Evolutionary conservation across 352 stramenopile genomes (phyloP).

Genomic region (Globisporangium abappressorium): DNA sequence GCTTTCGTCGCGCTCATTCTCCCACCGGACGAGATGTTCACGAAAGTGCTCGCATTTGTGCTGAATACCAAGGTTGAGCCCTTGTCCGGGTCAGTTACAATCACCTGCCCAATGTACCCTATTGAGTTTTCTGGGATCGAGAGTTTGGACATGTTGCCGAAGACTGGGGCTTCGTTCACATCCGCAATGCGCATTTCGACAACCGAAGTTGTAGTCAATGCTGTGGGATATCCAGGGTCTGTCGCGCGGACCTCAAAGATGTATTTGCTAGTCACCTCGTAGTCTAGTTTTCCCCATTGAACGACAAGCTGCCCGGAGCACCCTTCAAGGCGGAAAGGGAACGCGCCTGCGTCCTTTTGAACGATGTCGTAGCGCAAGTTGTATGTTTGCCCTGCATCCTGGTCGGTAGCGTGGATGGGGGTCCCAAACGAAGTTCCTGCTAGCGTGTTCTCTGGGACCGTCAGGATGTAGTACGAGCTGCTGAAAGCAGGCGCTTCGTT

Average conservation of each 20-base stretch:
- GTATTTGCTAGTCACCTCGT: conserved; percentile 39
- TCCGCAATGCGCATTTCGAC: conserved; percentile 39
- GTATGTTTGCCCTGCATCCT: conserved; percentile 41
- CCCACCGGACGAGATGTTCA: conserved; percentile 20
- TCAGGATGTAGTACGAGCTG: conserved; percentile 32
- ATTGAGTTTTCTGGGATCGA: conserved; percentile 40
- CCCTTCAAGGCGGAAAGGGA: conserved; percentile 51
- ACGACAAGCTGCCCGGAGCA: conserved; percentile 51
- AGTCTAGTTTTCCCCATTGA: conserved; percentile 45
- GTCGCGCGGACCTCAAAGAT: conserved; percentile 39
- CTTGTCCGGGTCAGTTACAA: conserved; percentile 41
- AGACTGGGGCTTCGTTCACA: conserved; percentile 48
- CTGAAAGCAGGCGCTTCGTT: conserved; percentile 55
- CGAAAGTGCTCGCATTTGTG: conserved; percentile 32
- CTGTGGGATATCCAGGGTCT: conserved; percentile 36
- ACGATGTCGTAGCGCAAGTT: conserved; percentile 48
- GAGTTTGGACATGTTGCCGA: conserved; percentile 26
- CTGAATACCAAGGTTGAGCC: conserved; percentile 21
- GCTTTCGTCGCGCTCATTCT: not conserved
- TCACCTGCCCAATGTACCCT: conserved; percentile 31
- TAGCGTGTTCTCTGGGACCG: conserved; percentile 38
- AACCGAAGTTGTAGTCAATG: conserved; percentile 24
- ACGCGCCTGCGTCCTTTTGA: conserved; percentile 28
- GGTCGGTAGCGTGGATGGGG: conserved; percentile 46
- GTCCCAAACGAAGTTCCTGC: conserved; percentile 36